Percentiles rank a stretch among this genome's conserved stretches.
Conservation (phyloP, 768 basidiomycete genomes). For the Russula foetens region DNA sequence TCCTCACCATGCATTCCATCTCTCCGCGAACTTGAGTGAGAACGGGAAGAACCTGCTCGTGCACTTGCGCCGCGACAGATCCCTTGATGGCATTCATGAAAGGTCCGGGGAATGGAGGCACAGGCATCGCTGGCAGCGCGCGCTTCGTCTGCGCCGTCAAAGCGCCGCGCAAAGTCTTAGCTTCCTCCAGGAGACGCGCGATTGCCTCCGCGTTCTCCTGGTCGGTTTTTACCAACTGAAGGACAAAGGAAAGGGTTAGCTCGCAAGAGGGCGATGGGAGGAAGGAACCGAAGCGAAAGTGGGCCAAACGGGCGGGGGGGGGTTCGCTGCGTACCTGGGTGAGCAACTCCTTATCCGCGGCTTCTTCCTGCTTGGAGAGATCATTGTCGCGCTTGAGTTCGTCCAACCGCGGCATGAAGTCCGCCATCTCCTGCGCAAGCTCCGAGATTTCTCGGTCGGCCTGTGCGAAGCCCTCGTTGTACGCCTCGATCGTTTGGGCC, state of each 20-base stretch:
- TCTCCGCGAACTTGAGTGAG: neutral
- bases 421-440: slow-evolving; percentile 15
- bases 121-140: neutral
- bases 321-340: slow-evolving; percentile 19
- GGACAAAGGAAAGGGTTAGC: neutral
- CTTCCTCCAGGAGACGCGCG: slow-evolving; percentile 5
- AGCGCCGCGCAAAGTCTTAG: neutral
- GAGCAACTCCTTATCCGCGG: slow-evolving; percentile 12
- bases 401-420: slow-evolving; percentile 6
- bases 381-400: slow-evolving; percentile 1
- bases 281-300: too few relatives aligned
- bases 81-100: slow-evolving; percentile 4
- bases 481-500: neutral
- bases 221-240: slow-evolving; percentile 14
- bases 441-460: slow-evolving; percentile 15
- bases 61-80: neutral
- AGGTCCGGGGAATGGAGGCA: neutral
- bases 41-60: slow-evolving; percentile 6
- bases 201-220: slow-evolving; percentile 7
- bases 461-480: slow-evolving; percentile 1
- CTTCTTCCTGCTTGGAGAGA: slow-evolving; percentile 20
- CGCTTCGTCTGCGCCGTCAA: slow-evolving; percentile 2
- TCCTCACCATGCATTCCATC: neutral
- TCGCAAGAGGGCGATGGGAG: neutral
- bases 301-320: too few relatives aligned